Base-by-base conservation (phyloP, 1,284 basidiomycete species). In the Moesziomyces sp. region DNA sequence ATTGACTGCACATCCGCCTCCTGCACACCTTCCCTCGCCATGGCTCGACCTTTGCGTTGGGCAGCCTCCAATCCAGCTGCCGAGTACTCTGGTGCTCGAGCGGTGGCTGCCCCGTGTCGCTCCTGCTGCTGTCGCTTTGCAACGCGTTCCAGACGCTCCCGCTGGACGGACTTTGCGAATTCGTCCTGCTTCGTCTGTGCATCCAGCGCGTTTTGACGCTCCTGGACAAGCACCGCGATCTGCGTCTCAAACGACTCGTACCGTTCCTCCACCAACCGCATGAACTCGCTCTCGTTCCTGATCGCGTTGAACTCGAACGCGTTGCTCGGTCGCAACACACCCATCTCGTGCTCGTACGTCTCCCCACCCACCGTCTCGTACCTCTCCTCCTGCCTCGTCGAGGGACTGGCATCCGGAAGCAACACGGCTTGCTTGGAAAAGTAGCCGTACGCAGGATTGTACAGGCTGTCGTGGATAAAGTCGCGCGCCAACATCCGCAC, bases 371-470 rank as follows among this genome's bases (percentile, higher is more conserved):
- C 58, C 23, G 63, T 49, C 45, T 26, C 57, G 1, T 51, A 48
- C 16, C 28, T 46, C n/a, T 18, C 43, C 28, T 21, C 47, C 11
- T 16, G 26, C 35, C 19, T 9, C 19, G 14, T 21, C 13, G 60
- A 35, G 34, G 63, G 58, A 24, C 7, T 13, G 30, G 30, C 10
- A 11, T 76, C 72, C 8, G 81, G 81, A 0, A 83, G 69, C 6
- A 83, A 52, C n/a, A 79, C 80, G 2, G 82, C 82, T 30, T 83
- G 82, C 47, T 79, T 71, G 21, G 64, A 66, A 83, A 99, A 99
- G 86, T 99, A 99, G 42, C 97, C 97, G 82, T 99, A 99, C 83
- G 94, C 86, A 3, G 94, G 95, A 82, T 99, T 98, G 86, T 99
- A 99, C 46, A 99, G 86, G 19, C 92, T 91, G 84, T 99, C 97